Base-by-base conservation (phyloP, 352 stramenopile genomes). In the Phytopythium delawarense region DNA sequence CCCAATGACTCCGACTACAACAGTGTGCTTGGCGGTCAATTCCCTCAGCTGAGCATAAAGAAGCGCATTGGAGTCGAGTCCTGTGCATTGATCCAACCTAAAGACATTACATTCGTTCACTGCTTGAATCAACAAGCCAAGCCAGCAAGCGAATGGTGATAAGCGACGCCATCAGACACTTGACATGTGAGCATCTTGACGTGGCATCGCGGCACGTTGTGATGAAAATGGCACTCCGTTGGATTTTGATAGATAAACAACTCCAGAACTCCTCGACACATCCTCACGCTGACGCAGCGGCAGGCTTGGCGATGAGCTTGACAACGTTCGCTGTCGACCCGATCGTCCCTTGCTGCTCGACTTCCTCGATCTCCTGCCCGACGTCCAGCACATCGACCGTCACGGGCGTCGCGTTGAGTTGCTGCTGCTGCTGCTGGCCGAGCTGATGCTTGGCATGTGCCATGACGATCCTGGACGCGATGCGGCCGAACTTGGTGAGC, bases 391-490 rank as follows among this genome's bases (percentile, higher is more conserved):
- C 45, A n/a, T 28, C 21, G 21, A 23, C 21, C n/a, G 45, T 51
- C n/a, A 32, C 21, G 12, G 45, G 45, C 45, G 7, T 8, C 21
- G 11, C 12, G 21, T 1, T 39, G 49, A 7, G 18, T 1, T 23
- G 13, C 49, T 40, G 25, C 28, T 40, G 25, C 28, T 56, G 49
- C 28, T 21, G 12, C 16, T 21, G 35, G 35, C 35, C 35, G 16
- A 45, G 42, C 57, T 70, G 72, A 6, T 55, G 48, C 37, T 74
- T 64, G 4, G 62, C 71, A 44, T 72, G 72, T 1, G 70, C 61
- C 61, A 62, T 63, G 32, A 79, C 76, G 44, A 79, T 67, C 34
- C 70, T 73, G 35, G 71, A 79, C 7, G 71, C 71, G 48, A 79
- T 76, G 18, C 75, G 53, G 4, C 71, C 71, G 32, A 79, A 79